A percentile compares a stretch with the other conserved stretches of the same genome.
These are phyloP conservation scores for Rhizopus microsporus DNA, from an alignment of 371 early-diverging fungal species.

Conservation along the genomic window DNA sequence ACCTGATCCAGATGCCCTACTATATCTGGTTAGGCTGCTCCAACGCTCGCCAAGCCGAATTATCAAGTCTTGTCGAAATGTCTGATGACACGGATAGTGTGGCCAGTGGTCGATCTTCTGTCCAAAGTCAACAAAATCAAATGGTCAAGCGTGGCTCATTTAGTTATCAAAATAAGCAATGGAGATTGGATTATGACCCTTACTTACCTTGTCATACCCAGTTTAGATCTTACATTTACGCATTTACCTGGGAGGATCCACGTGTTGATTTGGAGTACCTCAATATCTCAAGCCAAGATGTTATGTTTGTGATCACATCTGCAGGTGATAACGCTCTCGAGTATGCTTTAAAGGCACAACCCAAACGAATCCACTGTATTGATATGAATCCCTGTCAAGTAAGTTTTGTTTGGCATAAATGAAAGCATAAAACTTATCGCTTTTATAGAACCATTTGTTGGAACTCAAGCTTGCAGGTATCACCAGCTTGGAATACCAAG, in stretches of 20 bases:
- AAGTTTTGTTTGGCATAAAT: slow-evolving; percentile 3
- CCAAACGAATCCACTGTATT: slow-evolving; percentile 75
- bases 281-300: slow-evolving; percentile 66
- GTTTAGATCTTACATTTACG: slow-evolving; percentile 84
- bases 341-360: slow-evolving; percentile 72
- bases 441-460: slow-evolving; percentile 70
- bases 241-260: slow-evolving; percentile 90
- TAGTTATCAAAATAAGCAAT: slow-evolving; percentile 42
- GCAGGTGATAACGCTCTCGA: slow-evolving; percentile 88
- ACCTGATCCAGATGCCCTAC: slow-evolving; percentile 80
- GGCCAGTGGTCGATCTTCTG: slow-evolving; percentile 32
- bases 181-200: slow-evolving; percentile 73
- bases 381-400: slow-evolving; percentile 90
- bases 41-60: slow-evolving; percentile 34
- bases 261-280: slow-evolving; percentile 73
- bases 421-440: too few relatives aligned
- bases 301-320: slow-evolving; percentile 81
- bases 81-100: slow-evolving; percentile 42
- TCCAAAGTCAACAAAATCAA: slow-evolving; percentile 9
- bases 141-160: slow-evolving; percentile 12
- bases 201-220: slow-evolving; percentile 66
- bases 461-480: slow-evolving; percentile 83
- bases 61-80: slow-evolving; percentile 26
- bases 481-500: slow-evolving; percentile 56
- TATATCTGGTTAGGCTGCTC: slow-evolving; percentile 80